These are phyloP conservation scores for Pseudomassariella vexata DNA, from an alignment of 2,329 filamentous ascomycete species.

Conservation along the genomic window DNA sequence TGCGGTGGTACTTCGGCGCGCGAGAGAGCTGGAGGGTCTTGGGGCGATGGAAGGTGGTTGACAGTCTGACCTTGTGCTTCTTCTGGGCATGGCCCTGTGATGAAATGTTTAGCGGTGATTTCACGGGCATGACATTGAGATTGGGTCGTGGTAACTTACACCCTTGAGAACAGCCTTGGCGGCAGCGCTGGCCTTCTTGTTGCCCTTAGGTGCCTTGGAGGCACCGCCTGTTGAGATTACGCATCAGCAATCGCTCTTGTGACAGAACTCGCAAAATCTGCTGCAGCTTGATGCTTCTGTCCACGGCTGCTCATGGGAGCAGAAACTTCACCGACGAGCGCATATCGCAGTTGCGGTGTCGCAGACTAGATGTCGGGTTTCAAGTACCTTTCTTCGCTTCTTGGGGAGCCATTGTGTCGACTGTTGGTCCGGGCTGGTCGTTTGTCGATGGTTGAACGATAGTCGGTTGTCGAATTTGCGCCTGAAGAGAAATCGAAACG, in stretches of 20 bases:
- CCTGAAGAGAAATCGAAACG: conserved; percentile 2
- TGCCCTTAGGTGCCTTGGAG: conserved; percentile 50
- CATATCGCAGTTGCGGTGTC: conserved; percentile 5
- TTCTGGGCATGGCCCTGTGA: conserved; percentile 60
- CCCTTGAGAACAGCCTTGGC: conserved; percentile 95
- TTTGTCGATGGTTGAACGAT: conserved; percentile 12
- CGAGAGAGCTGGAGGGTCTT: conserved; percentile 93
- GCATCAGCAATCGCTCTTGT: conserved; percentile 66
- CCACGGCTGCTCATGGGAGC: conserved; percentile 2
- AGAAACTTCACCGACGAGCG: conserved; percentile 5
- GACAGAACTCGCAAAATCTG: conserved; percentile 71
- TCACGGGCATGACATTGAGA: background rate
- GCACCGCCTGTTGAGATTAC: conserved; percentile 48
- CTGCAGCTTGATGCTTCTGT: conserved; percentile 58
- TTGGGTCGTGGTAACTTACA: conserved; percentile 55
- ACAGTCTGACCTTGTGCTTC: conserved; percentile 85
- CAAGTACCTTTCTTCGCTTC: conserved; percentile 45
- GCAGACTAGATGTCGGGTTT: conserved; percentile 4
- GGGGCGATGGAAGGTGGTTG: conserved; percentile 93
- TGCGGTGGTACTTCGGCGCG: conserved; percentile 92
- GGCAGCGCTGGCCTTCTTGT: conserved; percentile 87
- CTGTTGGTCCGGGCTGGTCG: conserved; percentile 14
- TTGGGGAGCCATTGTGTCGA: conserved; percentile 33
- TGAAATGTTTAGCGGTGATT: background rate
- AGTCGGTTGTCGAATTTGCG: conserved; percentile 3